These are phyloP conservation scores for Mortierella sp. DNA, from an alignment of 371 early-diverging fungal genomes.

Conservation along the genomic window DNA sequence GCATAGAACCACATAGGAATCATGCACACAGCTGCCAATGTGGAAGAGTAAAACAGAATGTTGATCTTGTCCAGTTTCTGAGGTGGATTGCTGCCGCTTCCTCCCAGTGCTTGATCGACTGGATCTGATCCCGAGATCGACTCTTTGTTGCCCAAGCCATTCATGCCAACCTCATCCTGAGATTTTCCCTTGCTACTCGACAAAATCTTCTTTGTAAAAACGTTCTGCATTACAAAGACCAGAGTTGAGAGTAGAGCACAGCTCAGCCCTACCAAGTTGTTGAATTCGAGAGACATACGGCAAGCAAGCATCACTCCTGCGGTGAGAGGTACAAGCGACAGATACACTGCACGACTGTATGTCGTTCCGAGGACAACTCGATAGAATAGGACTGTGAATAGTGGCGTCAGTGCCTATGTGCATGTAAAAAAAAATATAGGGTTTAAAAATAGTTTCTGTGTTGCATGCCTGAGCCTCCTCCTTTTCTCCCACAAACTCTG, in stretches of 20 bases:
- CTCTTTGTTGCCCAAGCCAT: slow-evolving; percentile 43
- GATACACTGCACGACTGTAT: slow-evolving; percentile 78
- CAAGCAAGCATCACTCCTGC: slow-evolving; percentile 89
- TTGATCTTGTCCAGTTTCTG: slow-evolving; percentile 86
- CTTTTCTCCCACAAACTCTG: no score
- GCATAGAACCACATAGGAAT: slow-evolving; percentile 86
- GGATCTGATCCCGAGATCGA: slow-evolving; percentile 27
- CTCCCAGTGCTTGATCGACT: slow-evolving; percentile 48
- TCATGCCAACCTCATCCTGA: slow-evolving; percentile 40
- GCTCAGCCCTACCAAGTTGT: slow-evolving; percentile 73
- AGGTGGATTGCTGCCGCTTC: background rate
- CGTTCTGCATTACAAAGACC: slow-evolving; percentile 88
- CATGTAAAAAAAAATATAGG: background rate
- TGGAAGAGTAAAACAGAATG: slow-evolving; percentile 83
- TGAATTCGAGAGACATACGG: slow-evolving; percentile 61
- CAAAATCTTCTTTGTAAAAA: slow-evolving; percentile 83
- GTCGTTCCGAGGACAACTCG: slow-evolving; percentile 73
- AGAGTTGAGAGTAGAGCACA: slow-evolving; percentile 84
- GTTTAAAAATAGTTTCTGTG: slow-evolving; percentile 2
- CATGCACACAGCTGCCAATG: slow-evolving; percentile 80
- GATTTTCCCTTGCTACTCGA: slow-evolving; percentile 62
- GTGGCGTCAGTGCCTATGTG: slow-evolving; percentile 83
- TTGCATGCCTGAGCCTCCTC: slow-evolving; percentile 3
- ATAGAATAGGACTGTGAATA: slow-evolving; percentile 89
- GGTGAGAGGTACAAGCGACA: slow-evolving; percentile 84